A percentile compares a stretch with the other conserved stretches of the same genome.
These are phyloP conservation scores for Ophiostoma sp. DNA, from an alignment of 2,329 filamentous ascomycete species.

Conservation along the genomic window DNA sequence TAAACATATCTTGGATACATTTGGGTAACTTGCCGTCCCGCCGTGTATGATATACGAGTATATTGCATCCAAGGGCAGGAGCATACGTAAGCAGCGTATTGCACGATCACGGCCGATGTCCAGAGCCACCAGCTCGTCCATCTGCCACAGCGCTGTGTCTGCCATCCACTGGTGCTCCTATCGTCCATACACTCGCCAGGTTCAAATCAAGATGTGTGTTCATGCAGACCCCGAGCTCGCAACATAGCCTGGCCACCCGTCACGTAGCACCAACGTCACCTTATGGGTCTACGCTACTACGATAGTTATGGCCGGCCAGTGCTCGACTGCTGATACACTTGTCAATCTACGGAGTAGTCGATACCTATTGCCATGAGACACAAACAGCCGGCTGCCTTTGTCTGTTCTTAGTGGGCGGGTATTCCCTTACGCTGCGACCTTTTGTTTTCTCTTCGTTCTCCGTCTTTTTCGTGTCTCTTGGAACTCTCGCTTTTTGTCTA, in stretches of 20 bases:
- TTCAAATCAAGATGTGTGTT: background rate
- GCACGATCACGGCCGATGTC: too few relatives aligned
- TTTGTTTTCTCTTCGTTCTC: background rate
- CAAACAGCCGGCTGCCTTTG: background rate
- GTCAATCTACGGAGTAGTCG: background rate
- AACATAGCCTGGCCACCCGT: background rate
- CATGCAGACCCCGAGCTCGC: background rate
- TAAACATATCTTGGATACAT: too few relatives aligned
- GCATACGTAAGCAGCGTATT: too few relatives aligned
- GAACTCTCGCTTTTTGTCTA: too few relatives aligned
- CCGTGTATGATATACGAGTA: too few relatives aligned
- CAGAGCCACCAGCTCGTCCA: too few relatives aligned
- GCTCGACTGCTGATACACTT: background rate
- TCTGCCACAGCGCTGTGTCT: too few relatives aligned
- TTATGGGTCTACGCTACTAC: background rate
- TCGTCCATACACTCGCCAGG: too few relatives aligned
- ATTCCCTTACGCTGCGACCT: background rate
- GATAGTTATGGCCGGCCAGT: background rate
- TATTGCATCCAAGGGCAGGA: too few relatives aligned
- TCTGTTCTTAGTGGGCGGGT: background rate
- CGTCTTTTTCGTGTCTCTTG: too few relatives aligned
- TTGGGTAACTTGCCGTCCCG: too few relatives aligned
- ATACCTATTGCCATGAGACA: background rate
- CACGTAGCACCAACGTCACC: conserved; percentile 1
- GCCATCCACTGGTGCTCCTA: too few relatives aligned